A percentile compares a stretch with the other conserved stretches of the same genome.
Conservation (phyloP, 2,329 filamentous ascomycete genomes). For the Lecanicillium sp. region DNA sequence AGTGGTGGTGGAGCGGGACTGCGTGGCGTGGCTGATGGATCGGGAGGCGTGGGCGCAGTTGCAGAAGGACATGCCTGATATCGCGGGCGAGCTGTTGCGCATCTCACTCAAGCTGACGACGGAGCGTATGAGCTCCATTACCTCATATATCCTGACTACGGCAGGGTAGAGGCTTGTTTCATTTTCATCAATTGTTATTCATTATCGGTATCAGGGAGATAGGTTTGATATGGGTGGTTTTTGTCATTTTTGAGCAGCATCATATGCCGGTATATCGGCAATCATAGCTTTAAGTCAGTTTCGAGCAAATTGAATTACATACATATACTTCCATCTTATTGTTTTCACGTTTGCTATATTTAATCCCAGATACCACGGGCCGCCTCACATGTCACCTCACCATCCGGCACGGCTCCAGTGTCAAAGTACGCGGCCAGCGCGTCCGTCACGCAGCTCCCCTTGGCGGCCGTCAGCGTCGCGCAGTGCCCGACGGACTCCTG, state of each 20-base stretch:
- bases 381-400: slow-evolving; percentile 15
- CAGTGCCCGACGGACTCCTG: slow-evolving; percentile 22
- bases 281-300: too few species aligned
- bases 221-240: too few species aligned
- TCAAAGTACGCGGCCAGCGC: slow-evolving; percentile 18
- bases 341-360: too few species aligned
- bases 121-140: slow-evolving; percentile 76
- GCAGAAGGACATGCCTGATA: slow-evolving; percentile 65
- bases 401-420: slow-evolving; percentile 16
- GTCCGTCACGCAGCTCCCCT: slow-evolving; percentile 12
- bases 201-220: too few species aligned
- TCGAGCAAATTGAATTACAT: too few species aligned
- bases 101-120: slow-evolving; percentile 91
- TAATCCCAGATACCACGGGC: slow-evolving; percentile 18
- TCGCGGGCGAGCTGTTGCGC: slow-evolving; percentile 77
- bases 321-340: too few species aligned
- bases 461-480: slow-evolving; percentile 3
- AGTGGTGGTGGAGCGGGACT: slow-evolving; percentile 74
- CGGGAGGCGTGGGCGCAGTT: slow-evolving; percentile 64
- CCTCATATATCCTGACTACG: slow-evolving; percentile 47
- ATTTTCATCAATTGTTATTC: too few species aligned
- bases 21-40: slow-evolving; percentile 77
- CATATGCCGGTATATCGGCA: too few species aligned
- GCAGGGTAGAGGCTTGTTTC: slow-evolving; percentile 33
- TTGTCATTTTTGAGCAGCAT: too few species aligned